A percentile compares a stretch with the other conserved stretches of the same genome.
Conservation (phyloP, 768 basidiomycete genomes). For the Pleurotus salmoneostramineus region DNA sequence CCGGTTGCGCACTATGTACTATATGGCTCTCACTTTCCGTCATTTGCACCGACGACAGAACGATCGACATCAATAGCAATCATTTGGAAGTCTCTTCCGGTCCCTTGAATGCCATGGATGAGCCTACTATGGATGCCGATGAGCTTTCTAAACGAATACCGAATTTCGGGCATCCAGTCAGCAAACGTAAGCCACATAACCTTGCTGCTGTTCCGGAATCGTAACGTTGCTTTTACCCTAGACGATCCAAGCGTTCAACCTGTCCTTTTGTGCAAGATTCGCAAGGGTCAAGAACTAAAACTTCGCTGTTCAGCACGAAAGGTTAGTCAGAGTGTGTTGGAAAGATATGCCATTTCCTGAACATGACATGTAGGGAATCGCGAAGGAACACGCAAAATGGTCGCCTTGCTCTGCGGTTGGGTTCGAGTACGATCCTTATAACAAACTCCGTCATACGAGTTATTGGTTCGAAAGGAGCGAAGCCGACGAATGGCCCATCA, state of each 20-base stretch:
- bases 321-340: conserved; percentile 36
- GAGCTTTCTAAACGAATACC: conserved; percentile 72
- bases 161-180: conserved; percentile 79
- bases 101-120: conserved; percentile 22
- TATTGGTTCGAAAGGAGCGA: conserved; percentile 90
- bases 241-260: conserved; percentile 62
- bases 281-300: conserved; percentile 90
- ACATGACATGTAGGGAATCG: conserved; percentile 66
- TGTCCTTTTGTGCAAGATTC: conserved; percentile 86
- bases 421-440: conserved; percentile 98
- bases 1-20: conserved; percentile 83
- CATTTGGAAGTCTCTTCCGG: conserved; percentile 65
- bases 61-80: conserved; percentile 84
- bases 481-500: conserved; percentile 86
- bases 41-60: conserved; percentile 63
- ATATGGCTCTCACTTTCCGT: conserved; percentile 80
- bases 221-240: conserved; percentile 19
- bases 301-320: conserved; percentile 89
- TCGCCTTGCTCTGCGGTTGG: conserved; percentile 92
- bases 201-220: conserved; percentile 7
- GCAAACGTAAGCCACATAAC: conserved; percentile 56
- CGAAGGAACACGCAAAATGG: conserved; percentile 99
- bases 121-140: conserved; percentile 41
- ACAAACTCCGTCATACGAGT: conserved; percentile 92
- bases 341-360: neutral